These are phyloP conservation scores for Ustanciosporium gigantosporum DNA, from an alignment of 1,284 basidiomycete species.

Conservation along the genomic window DNA sequence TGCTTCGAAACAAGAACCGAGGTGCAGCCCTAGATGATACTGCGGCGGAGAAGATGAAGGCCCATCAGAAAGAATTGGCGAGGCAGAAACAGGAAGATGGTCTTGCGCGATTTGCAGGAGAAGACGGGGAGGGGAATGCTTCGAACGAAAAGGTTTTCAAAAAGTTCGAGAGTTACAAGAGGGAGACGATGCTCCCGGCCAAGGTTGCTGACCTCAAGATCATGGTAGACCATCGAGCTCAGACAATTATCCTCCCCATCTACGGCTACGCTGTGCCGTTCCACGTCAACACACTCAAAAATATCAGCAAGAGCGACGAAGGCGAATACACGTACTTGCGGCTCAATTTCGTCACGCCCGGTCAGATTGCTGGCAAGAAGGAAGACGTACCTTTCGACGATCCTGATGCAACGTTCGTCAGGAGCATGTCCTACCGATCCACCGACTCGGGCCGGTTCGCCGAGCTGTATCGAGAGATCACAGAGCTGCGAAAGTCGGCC, in stretches of 20 bases:
- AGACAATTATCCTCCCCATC: constrained; percentile 87
- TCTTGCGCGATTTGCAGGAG: constrained; percentile 74
- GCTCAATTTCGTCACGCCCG: constrained; percentile 98
- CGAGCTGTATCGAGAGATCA: constrained; percentile 86
- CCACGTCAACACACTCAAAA: constrained; percentile 98
- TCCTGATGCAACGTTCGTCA: constrained; percentile 93
- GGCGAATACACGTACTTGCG: constrained; percentile 91
- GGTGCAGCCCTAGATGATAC: constrained; percentile 77
- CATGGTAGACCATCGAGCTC: constrained; percentile 83
- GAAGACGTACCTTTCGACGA: constrained; percentile 99
- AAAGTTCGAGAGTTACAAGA: constrained; percentile 94
- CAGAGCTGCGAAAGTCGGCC: constrained; percentile 91
- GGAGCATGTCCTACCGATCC: constrained; percentile 91
- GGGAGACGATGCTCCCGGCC: constrained; percentile 82
- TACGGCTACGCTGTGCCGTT: constrained; percentile 95
- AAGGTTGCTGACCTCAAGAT: constrained; percentile 68
- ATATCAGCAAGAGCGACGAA: constrained; percentile 95
- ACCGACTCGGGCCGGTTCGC: constrained; percentile 86
- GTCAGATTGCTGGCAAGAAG: constrained; percentile 96
- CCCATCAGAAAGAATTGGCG: constrained; percentile 87
- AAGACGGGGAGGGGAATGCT: constrained; percentile 67
- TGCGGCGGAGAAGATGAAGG: constrained; percentile 75
- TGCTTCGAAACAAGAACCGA: constrained; percentile 63
- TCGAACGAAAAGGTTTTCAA: constrained; percentile 75
- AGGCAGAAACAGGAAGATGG: constrained; percentile 78